Percentiles rank a stretch among this genome's conserved stretches.
Conservation (phyloP, 108 stramenopile species). For the Skeletonema grethae region DNA sequence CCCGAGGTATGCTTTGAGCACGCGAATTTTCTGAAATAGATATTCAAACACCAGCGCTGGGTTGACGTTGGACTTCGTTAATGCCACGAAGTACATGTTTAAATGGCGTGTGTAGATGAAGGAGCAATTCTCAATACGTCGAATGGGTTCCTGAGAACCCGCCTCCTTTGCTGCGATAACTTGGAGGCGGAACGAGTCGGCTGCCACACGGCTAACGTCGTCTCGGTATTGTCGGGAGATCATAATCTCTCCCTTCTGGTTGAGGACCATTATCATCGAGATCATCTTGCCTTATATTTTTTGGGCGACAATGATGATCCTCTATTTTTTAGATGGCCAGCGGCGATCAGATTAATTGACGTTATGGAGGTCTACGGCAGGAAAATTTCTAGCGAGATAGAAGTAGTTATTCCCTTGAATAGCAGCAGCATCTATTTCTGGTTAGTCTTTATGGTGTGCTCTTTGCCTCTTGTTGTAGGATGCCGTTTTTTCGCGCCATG, state of each 20-base stretch:
- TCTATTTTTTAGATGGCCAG: not conserved
- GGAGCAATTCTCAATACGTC: conserved; percentile 93
- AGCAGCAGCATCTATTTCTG: no score
- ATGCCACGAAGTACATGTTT: conserved; percentile 98
- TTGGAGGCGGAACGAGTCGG: conserved; percentile 90
- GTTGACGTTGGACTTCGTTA: conserved; percentile 97
- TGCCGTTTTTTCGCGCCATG: no score
- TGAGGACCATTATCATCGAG: conserved; percentile 91
- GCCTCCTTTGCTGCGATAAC: conserved; percentile 97
- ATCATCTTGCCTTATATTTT: conserved; percentile 65
- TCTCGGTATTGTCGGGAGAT: conserved; percentile 92
- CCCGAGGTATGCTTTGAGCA: conserved; percentile 97
- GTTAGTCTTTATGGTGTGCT: no score
- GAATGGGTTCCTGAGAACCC: conserved; percentile 93
- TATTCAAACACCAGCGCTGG: conserved; percentile 98
- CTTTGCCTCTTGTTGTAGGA: no score
- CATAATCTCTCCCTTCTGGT: conserved; percentile 93
- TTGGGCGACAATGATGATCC: not conserved
- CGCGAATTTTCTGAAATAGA: conserved; percentile 91
- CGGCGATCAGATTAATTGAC: not conserved
- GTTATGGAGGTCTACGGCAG: no score
- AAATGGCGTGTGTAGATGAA: conserved; percentile 96
- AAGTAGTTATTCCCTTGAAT: no score
- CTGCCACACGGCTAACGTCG: conserved; percentile 86
- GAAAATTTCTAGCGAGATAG: no score